These are phyloP conservation scores for Brachypodium distachyon DNA, from an alignment of 202 grass and related monocot genomes.

Conservation along the genomic window DNA sequence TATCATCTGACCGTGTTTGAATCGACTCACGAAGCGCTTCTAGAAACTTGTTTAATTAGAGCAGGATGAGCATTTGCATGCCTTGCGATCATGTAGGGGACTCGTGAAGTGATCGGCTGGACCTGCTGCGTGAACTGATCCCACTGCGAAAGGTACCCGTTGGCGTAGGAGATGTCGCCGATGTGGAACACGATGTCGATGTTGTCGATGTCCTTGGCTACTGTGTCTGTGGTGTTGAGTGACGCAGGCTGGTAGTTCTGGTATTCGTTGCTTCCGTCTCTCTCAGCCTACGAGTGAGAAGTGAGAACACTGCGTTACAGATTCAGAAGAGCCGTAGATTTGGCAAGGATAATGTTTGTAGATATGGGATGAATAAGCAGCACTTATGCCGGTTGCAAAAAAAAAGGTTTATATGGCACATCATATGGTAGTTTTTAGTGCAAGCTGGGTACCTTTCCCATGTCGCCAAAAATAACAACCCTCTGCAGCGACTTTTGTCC, in stretches of 20 bases:
- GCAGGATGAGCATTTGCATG: not conserved
- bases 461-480: constrained; percentile 87
- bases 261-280: constrained; percentile 84
- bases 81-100: constrained; percentile 94
- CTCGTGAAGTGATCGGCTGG: constrained; percentile 64
- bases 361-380: too few species aligned
- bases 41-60: not conserved
- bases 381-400: too few species aligned
- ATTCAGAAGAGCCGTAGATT: not conserved
- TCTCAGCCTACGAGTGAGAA: constrained; percentile 47
- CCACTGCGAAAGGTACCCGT: constrained; percentile 91
- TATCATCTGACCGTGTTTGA: not conserved
- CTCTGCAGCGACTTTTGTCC: constrained; percentile 73
- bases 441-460: constrained; percentile 99
- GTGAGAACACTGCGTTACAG: not conserved
- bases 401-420: too few species aligned
- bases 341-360: not conserved
- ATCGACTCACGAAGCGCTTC: not conserved
- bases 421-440: too few species aligned
- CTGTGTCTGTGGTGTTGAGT: constrained; percentile 67
- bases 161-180: constrained; percentile 77
- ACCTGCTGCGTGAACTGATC: constrained; percentile 94
- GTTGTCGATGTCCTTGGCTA: constrained; percentile 73
- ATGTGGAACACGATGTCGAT: constrained; percentile 87
- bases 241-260: constrained; percentile 73